Evolutionary conservation across 176 grass and related monocot species (phyloP), one percentile per base, ranked within the genome.

Genomic region (Avena insularis): DNA sequence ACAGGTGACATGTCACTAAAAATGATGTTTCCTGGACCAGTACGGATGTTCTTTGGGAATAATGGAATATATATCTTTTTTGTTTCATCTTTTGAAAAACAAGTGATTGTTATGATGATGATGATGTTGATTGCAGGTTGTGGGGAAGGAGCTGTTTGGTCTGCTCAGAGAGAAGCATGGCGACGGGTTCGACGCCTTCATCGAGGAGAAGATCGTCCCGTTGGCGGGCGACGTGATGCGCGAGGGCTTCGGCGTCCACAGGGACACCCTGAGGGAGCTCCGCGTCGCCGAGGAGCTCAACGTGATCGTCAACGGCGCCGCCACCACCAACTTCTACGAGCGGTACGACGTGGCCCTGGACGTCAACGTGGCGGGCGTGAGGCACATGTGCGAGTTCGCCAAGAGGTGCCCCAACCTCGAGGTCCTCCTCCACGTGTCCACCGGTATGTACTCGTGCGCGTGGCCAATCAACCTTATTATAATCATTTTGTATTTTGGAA

Each of bases 391-490:
- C 36, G 47, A 92, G 17, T 70, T 97, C 14, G 92, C 88, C 73
- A 88, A 86, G 14, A 83, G 64, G 86, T 97, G 95, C 57, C 84
- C 86, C 20, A 94, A 92, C 31, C 83, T 94, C 3, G 88, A 94
- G 78, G 88, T 94, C 60, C 80, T 97, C 66, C 88, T 97, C 71
- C 95, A 97, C 64, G 95, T 97, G 17, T 97, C 95, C 88, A 94
- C 92, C 2, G 94, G 94, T 96, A 77, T 8, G 23, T 7, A 25
- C 25, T 25, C 25, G 25, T 25, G 25, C 25, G 25, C 25, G 25
- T 25, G 25, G 25, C 25, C 25, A 25, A 25, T 25, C 25, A 25
- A 25, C 25, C 25, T 25, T 25, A 25, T 25, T 25, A 25, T 25
- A 25, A 25, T 33, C 31, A 33, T 33, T 33, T 33, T 33, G 31